Base-by-base conservation (phyloP, 306 rosid genomes). In the Quillaja saponaria region DNA sequence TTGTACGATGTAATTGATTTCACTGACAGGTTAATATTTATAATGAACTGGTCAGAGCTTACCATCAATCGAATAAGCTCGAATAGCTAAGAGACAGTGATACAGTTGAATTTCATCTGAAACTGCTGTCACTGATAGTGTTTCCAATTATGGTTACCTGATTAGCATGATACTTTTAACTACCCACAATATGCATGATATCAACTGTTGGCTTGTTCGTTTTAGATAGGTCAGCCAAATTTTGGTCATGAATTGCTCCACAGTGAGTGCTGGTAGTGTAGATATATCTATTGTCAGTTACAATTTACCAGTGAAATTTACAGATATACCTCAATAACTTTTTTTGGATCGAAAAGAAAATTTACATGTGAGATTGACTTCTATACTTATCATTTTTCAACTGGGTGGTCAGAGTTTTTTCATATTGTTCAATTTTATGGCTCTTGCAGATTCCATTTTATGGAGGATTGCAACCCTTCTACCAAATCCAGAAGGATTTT, bases 391-490 rank as follows among this genome's bases (percentile, higher is more conserved):
- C 33, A 6, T 41, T n/a, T 58, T 60, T 60, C 10, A 6, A 25
- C 10, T 47, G 10, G n/a, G 17, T 46, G 34, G 12, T 19, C 13
- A 48, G 42, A 10, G 46, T 21, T 34, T 33, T 18, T 17, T n/a
- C 6, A 10, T 8, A 12, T 16, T 49, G 1, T 39, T 45, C 34
- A 40, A 50, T 19, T 20, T 8, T 56, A 47, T 67, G 65, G 35
- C 42, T 42, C 9, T 42, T 66, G 75, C 87, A 91, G 98, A 74
- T 77, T 76, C 81, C 82, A 33, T 68, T 84, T 53, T 82, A 71
- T 61, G 87, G 95, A 49, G 90, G 86, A 20, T 61, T 74, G 58
- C 86, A 71, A 55, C 68, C 80, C 37, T 40, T 74, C 15, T 71
- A 55, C 52, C 81, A 80, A n/a, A 62, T 66, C 73, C 88, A 68